These are phyloP conservation scores for Sisymbrium irio DNA, from an alignment of 345 rosid species.

Conservation along the genomic window DNA sequence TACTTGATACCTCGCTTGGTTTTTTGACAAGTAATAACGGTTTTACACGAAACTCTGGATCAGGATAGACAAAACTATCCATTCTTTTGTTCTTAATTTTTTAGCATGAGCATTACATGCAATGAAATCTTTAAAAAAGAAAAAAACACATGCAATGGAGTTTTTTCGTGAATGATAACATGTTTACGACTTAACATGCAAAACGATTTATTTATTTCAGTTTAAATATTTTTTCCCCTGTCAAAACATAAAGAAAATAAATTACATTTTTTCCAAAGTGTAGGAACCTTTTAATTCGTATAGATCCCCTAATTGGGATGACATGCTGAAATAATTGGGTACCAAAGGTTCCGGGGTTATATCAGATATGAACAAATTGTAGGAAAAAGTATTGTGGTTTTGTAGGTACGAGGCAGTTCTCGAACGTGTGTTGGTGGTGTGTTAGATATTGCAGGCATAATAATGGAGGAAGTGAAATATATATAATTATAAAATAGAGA, in stretches of 20 bases:
- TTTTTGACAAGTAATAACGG: not conserved
- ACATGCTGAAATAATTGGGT: slow-evolving; percentile 7
- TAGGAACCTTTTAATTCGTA: not conserved
- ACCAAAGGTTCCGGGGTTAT: not conserved
- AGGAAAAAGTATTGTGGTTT: slow-evolving; percentile 9
- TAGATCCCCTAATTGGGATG: slow-evolving; percentile 4
- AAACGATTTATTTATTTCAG: not conserved
- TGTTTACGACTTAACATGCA: no score
- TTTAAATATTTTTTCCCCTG: not conserved
- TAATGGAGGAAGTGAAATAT: slow-evolving; percentile 22
- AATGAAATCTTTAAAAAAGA: not conserved
- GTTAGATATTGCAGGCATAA: slow-evolving; percentile 31
- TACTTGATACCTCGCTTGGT: not conserved
- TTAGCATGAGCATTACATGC: not conserved
- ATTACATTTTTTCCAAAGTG: no score
- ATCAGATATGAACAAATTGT: slow-evolving; percentile 22
- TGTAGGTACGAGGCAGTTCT: slow-evolving; percentile 35
- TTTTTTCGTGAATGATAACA: not conserved
- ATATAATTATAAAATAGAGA: not conserved
- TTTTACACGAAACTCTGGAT: not conserved
- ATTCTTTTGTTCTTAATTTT: not conserved
- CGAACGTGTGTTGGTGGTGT: slow-evolving; percentile 34
- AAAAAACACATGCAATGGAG: not conserved
- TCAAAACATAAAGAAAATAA: no score
- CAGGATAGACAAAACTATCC: not conserved